phyloP scores from a whole-genome alignment of 1,284 basidiomycete genomes.

The Apiotrichum montevideense region DNA sequence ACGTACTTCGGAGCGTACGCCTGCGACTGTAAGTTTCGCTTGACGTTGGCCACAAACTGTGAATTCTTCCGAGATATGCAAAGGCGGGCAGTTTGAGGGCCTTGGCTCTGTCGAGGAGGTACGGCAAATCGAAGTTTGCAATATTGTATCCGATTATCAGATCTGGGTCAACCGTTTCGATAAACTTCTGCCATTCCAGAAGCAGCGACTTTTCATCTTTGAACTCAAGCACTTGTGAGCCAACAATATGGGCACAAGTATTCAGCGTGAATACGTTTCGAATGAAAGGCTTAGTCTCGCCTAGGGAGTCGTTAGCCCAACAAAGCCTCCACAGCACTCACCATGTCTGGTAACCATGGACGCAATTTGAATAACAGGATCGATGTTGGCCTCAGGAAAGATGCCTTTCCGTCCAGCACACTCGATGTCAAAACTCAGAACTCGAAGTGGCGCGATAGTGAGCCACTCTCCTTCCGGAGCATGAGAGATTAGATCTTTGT shows the following conservation, averaged over 20 bases:
- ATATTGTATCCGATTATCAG: slow-evolving; percentile 93
- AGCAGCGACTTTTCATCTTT: slow-evolving; percentile 68
- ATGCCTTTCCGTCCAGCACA: slow-evolving; percentile 93
- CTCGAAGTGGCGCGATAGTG: slow-evolving; percentile 78
- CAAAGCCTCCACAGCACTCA: slow-evolving; percentile 34
- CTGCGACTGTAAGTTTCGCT: slow-evolving; percentile 47
- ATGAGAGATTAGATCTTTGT: slow-evolving; percentile 77
- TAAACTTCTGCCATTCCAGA: slow-evolving; percentile 73
- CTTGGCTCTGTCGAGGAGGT: slow-evolving; percentile 81
- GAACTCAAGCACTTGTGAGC: slow-evolving; percentile 85
- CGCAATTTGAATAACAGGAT: slow-evolving; percentile 94
- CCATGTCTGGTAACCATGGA: slow-evolving; percentile 96
- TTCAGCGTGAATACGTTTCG: slow-evolving; percentile 95
- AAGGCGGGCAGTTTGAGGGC: slow-evolving; percentile 67
- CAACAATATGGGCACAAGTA: slow-evolving; percentile 85
- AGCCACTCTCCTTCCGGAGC: slow-evolving; percentile 84
- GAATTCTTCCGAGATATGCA: slow-evolving; percentile 69
- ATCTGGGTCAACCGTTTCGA: slow-evolving; percentile 82
- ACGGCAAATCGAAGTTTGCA: slow-evolving; percentile 86
- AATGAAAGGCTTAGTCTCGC: slow-evolving; percentile 83
- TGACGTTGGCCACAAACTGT: slow-evolving; percentile 49
- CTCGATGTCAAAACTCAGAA: slow-evolving; percentile 94
- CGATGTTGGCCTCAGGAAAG: slow-evolving; percentile 78
- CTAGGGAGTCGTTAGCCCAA: slow-evolving; percentile 48
- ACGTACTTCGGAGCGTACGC: slow-evolving; percentile 67